Base-by-base conservation (phyloP, 208 protist genomes). In the Wallacemonas collosoma region DNA sequence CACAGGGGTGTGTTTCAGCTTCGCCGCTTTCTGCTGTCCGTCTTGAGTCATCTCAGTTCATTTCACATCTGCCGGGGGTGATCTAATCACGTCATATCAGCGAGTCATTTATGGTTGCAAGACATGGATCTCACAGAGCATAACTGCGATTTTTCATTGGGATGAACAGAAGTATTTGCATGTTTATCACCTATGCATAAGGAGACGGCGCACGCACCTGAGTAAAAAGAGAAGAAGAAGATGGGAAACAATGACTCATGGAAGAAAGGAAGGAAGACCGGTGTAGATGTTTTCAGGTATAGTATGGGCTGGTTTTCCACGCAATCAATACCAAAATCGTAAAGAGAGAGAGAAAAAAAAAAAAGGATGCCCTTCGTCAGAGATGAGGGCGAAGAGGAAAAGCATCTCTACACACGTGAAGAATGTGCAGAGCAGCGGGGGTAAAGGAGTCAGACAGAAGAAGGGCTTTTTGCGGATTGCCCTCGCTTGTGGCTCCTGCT, bases 101-200 rank as follows among this genome's bases (percentile, higher is more conserved):
- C 26, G 26, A 26, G 26, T 26, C 26, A 26, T 26, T 26, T 26
- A 26, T n/a, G 26, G 26, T 26, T 26, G 26, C 0, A 26, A 26
- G 26, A 26, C 26, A 26, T 26, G 26, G 26, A 26, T 26, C 26
- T 26, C 26, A 0, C 0, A 26, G 26, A 26, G 26, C 26, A 26
- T 26, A 26, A 26, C 26, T 26, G 26, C 26, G 26, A 26, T 26
- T 26, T 26, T 26, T 26, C 0, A 26, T 26, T 26, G 0, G 11
- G 53, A 36, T 7, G 53, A n/a, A 58, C n/a, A 58, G 53, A 58
- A n/a, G 26, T 58, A 36, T 1, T 8, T n/a, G 26, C 45, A 50
- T 50, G 45, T 50, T 50, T 50, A 50, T 43, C 56, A 62, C 56
- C 56, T 62, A 62, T 62, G 56, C 56, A 26, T 62, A 38, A 62